phyloP scores from a whole-genome alignment of 495 filamentous ascomycete species.

The Penicillium flavigenum region DNA sequence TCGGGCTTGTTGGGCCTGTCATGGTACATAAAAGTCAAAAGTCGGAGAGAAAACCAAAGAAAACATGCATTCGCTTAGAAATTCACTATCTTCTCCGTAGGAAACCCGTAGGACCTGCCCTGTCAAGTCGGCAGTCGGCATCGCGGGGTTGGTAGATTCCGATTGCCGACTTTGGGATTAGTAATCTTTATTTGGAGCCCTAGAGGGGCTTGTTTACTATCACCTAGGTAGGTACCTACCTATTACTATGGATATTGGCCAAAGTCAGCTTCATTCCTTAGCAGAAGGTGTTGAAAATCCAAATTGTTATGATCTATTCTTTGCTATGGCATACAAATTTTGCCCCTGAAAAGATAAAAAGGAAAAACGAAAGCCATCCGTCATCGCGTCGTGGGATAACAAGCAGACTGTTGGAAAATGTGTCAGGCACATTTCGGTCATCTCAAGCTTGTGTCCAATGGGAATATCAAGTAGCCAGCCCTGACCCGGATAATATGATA shows the following conservation, averaged over 20 bases:
- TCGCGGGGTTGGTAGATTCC: conserved; percentile 6
- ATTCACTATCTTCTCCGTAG: too few relatives aligned
- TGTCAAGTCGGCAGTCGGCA: conserved; percentile 3
- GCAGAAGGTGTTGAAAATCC: too few relatives aligned
- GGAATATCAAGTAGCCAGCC: not conserved
- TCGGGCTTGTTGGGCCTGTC: not conserved
- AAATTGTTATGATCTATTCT: conserved; percentile 7
- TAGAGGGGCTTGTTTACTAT: too few relatives aligned
- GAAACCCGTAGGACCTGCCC: not conserved
- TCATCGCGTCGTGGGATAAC: conserved; percentile 21
- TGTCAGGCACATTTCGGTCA: not conserved
- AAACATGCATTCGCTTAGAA: conserved; percentile 12
- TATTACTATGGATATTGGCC: not conserved
- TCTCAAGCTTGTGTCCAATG: conserved; percentile 5
- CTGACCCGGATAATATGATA: not conserved
- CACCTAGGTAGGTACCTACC: too few relatives aligned
- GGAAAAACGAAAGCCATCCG: conserved; percentile 12
- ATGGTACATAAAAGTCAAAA: not conserved
- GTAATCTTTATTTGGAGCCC: not conserved
- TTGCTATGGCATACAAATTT: conserved; percentile 9
- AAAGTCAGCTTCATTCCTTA: too few relatives aligned
- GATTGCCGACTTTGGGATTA: conserved; percentile 5
- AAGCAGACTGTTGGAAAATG: conserved; percentile 1
- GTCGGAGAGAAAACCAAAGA: not conserved
- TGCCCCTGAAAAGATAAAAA: not conserved